phyloP scores from a whole-genome alignment of 768 basidiomycete species.

The Pilatotrama ljubarskyi region DNA sequence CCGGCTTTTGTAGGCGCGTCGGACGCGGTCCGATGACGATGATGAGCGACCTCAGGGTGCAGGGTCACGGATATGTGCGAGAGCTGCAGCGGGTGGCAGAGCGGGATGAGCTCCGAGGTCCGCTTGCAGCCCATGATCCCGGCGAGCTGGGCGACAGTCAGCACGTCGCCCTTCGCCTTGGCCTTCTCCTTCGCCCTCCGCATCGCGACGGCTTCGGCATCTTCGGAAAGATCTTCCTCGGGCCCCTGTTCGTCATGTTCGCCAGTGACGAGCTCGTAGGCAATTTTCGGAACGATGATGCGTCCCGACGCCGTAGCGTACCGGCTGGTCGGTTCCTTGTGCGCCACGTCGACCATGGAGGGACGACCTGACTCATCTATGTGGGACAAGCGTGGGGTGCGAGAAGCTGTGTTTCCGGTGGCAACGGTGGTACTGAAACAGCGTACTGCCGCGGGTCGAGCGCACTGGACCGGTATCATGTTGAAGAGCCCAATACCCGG shows the following conservation, averaged over 20 bases:
- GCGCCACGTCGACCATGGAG: conserved; percentile 80
- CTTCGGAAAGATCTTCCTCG: neutral
- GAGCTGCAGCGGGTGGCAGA: conserved; percentile 83
- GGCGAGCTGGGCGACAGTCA: conserved; percentile 79
- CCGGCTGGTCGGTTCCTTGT: conserved; percentile 62
- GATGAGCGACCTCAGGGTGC: conserved; percentile 40
- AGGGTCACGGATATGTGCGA: conserved; percentile 69
- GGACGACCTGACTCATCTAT: conserved; percentile 70
- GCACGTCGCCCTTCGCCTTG: conserved; percentile 63
- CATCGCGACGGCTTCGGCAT: conserved; percentile 17
- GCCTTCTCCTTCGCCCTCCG: conserved; percentile 50
- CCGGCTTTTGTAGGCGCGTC: conserved; percentile 13
- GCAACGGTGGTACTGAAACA: conserved; percentile 19
- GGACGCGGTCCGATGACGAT: conserved; percentile 18
- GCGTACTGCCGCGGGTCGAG: conserved; percentile 8
- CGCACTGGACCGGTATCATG: neutral
- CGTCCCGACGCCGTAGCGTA: conserved; percentile 73
- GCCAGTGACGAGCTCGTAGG: conserved; percentile 63
- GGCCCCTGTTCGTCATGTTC: neutral
- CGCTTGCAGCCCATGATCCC: conserved; percentile 87
- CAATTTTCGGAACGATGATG: conserved; percentile 64
- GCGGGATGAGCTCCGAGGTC: conserved; percentile 79
- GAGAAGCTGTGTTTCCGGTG: conserved; percentile 16
- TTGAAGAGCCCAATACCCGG: conserved; percentile 1
- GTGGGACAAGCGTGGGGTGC: conserved; percentile 54